Percentiles rank a stretch among this genome's conserved stretches.
phyloP scores from a whole-genome alignment of 2,329 filamentous ascomycete genomes.

The Colletotrichum higginsianum region DNA sequence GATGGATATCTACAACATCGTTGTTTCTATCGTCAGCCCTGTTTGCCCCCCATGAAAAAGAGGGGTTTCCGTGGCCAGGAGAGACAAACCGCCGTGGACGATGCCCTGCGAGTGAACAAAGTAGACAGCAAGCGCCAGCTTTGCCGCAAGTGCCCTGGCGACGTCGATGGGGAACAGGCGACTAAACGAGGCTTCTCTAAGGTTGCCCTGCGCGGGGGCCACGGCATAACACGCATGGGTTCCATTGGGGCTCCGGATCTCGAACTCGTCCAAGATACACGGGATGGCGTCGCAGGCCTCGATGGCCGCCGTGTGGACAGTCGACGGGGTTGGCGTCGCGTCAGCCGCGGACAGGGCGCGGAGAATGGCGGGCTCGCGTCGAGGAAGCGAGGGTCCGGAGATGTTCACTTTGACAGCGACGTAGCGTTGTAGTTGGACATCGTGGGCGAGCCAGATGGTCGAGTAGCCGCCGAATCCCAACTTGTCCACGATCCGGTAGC shows the following conservation, averaged over 20 bases:
- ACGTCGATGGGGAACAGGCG: neutral
- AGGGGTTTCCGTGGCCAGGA: neutral
- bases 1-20: neutral
- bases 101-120: neutral
- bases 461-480: conserved; percentile 56
- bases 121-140: neutral
- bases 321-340: neutral
- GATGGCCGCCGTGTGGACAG: neutral
- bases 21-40: neutral
- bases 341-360: neutral
- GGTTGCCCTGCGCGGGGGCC: neutral
- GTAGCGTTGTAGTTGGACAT: conserved; percentile 47
- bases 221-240: neutral
- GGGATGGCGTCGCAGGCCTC: neutral
- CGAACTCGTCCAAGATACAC: neutral
- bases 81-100: neutral
- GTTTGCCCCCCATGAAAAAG: no score
- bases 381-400: neutral
- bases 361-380: neutral
- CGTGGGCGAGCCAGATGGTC: conserved; percentile 58
- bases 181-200: neutral
- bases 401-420: conserved; percentile 52
- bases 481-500: conserved; percentile 56
- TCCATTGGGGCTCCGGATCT: neutral
- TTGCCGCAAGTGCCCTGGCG: neutral